Evolutionary conservation across 495 filamentous ascomycete genomes (phyloP), one percentile per base, ranked within the genome.

Genomic region (Aspergillus heteromorphus): DNA sequence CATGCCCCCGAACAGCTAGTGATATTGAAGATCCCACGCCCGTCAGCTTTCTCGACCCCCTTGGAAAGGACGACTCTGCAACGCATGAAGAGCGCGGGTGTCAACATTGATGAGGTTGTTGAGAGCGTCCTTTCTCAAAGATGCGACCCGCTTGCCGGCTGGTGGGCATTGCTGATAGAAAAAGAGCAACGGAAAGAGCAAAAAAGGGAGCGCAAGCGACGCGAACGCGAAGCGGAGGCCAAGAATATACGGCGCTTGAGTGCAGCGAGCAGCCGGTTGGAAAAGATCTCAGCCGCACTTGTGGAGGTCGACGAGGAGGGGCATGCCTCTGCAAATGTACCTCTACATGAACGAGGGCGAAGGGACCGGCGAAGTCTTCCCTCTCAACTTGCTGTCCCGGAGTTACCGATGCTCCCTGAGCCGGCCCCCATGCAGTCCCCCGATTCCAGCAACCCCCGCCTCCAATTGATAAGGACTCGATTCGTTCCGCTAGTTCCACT

Each of bases 111-210:
- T 62, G 79, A 87, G 51, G 89, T 98, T 18, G 91, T 97, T 58
- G 91, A 96, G 61, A 91, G 95, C 58, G 93, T 98, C 20, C 74
- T 96, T 11, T 83, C 92, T 7, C 88, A 95, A 62, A 78, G 87
- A 58, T 97, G 95, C 63, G 92, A 98, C 67, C 78, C 82, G 9
- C 73, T 98, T 34, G 91, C 91, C 45, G 93, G 93, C 9, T 98
- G 93, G 93, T 98, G 93, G 93, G 88, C 89, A 16, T 71, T 98
- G 20, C 70, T 97, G 53, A 87, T 97, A 48, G 93, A 97, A 65
- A 97, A 97, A 67, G 93, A 98, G 64, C 87, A 95, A 67, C 82
- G 91, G 3, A 98, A 97, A 67, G 87, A 91, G 55, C 79, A 75
- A 53, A 84, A 91, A 55, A 78, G 88, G 58, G 91, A 97, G 58